Percentiles rank a stretch among this genome's conserved stretches.
Evolutionary conservation across 2,329 filamentous ascomycete species (phyloP).

Genomic region (Xylaria sp.): DNA sequence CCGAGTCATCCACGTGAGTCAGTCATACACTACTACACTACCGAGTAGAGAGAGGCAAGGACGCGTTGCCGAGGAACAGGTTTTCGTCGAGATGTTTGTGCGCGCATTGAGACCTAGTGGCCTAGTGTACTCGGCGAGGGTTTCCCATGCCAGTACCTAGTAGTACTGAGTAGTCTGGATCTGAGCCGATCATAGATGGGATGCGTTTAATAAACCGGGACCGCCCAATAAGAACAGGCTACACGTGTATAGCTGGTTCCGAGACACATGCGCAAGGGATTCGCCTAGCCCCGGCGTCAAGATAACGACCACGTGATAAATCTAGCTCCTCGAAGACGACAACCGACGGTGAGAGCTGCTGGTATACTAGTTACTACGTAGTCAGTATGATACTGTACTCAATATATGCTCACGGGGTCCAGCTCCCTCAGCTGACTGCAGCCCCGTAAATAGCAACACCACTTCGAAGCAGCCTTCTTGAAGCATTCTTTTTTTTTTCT

Average conservation of each 20-base stretch:
- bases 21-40: background rate
- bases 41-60: background rate
- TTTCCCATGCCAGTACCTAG: background rate
- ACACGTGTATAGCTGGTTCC: background rate
- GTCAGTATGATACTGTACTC: no score
- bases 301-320: slow-evolving; percentile 26
- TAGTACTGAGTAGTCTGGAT: background rate
- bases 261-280: slow-evolving; percentile 25
- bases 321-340: slow-evolving; percentile 15
- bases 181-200: slow-evolving; percentile 4
- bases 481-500: background rate
- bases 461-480: background rate
- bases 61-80: slow-evolving; percentile 11
- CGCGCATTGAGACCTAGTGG: slow-evolving; percentile 4
- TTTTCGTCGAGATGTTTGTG: background rate
- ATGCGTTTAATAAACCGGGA: slow-evolving; percentile 18
- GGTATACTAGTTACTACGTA: no score
- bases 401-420: slow-evolving; percentile 17
- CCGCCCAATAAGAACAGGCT: background rate
- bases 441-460: slow-evolving; percentile 16
- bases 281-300: slow-evolving; percentile 34
- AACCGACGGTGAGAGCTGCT: slow-evolving; percentile 4
- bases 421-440: slow-evolving; percentile 30
- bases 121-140: background rate
- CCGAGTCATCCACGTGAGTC: slow-evolving; percentile 2